phyloP scores from a whole-genome alignment of 129 eudicot species.

The Solidago caesia region DNA sequence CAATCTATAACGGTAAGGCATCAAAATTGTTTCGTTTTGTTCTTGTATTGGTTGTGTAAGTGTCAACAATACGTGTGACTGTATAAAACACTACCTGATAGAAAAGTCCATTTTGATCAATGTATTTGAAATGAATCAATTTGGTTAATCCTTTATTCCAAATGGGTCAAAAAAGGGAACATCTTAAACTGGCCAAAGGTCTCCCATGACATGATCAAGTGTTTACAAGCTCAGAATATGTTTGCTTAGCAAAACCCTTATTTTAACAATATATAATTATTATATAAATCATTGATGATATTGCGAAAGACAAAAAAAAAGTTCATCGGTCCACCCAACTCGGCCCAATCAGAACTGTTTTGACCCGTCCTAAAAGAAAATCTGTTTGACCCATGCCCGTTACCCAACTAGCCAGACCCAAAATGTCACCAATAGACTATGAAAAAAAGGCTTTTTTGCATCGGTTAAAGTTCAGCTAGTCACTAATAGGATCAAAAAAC shows the following conservation, averaged over 20 bases:
- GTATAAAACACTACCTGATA: neutral
- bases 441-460: neutral
- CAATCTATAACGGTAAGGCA: slow-evolving; percentile 46
- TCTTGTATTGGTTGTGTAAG: neutral
- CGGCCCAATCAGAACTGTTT: neutral
- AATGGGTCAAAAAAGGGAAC: no score
- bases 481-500: neutral
- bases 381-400: neutral
- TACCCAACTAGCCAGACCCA: slow-evolving; percentile 1
- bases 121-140: neutral
- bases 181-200: no score
- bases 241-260: neutral
- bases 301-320: neutral
- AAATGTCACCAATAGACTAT: neutral
- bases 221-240: no score
- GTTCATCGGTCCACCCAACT: neutral
- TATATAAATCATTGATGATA: neutral
- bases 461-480: neutral
- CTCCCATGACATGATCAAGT: no score
- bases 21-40: neutral
- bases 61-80: neutral
- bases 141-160: neutral
- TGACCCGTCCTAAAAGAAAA: neutral
- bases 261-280: neutral
- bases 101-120: neutral